Evolutionary conservation across 306 rosid genomes (phyloP), one percentile per base, ranked within the genome.

Genomic region (Sicyos edulis): DNA sequence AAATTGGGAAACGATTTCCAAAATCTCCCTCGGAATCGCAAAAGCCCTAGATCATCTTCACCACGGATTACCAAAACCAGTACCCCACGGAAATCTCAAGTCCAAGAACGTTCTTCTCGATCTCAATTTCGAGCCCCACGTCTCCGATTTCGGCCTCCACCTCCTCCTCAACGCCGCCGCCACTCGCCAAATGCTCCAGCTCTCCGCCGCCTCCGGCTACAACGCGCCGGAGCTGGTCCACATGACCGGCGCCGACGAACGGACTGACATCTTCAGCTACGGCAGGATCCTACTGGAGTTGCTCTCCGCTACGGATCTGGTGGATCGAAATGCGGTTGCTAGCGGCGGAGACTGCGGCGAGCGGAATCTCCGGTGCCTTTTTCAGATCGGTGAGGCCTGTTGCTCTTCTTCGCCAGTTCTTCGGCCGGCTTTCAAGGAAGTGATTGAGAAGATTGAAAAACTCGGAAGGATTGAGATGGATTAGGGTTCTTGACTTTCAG

Each of bases 211-310:
- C 57, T 78, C 87, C 68, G 99, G 99, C 52, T 95, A 95, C 75
- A 95, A 86, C 70, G 87, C 99, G 2, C 97, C 96, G 1, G 99
- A 95, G 73, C 88, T 91, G 47, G 82, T 91, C 80, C 91, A 91
- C 70, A 89, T 89, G 95, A 89, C 78, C 80, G 89, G 91, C 76
- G 99, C 88, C 1, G 83, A 74, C 26, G 90, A 81, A 74, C 82
- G 79, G 75, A 84, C 82, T 4, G 99, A 95, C 79, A 76, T 95
- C 63, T 95, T 77, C 73, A 95, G 97, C 81, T 78, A 89, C 13
- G 99, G 99, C 7, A 85, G 89, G 49, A 81, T 91, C 87, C 69
- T 88, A 12, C 91, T 91, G 7, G 99, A 95, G 77, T 76, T 95
- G 50, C 88, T 95, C 34, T 87, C 97, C 1, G 87, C 97, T 72